Percentiles rank a stretch among this genome's conserved stretches.
Evolutionary conservation across 306 rosid genomes (phyloP).

Genomic region (Rubus parviflorus): DNA sequence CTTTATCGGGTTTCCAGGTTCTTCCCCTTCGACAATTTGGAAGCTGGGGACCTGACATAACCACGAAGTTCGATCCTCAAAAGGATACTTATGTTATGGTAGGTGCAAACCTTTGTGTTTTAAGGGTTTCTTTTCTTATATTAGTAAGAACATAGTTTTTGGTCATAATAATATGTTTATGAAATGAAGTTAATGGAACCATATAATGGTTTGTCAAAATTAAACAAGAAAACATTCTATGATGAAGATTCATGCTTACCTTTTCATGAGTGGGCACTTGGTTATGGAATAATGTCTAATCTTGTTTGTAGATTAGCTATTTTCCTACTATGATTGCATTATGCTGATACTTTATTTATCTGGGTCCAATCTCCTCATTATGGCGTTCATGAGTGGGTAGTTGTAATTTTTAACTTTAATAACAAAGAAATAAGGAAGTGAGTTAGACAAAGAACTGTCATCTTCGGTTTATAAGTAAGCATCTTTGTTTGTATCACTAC

Average conservation of each 20-base stretch:
- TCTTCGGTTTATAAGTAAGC: background rate
- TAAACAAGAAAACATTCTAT: background rate
- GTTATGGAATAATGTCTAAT: background rate
- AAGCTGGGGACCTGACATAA: constrained; percentile 87
- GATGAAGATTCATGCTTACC: background rate
- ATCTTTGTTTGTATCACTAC: background rate
- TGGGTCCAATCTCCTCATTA: background rate
- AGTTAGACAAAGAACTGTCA: background rate
- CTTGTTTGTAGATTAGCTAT: background rate
- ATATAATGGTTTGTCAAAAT: background rate
- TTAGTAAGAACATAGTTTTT: background rate
- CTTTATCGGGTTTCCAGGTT: constrained; percentile 80
- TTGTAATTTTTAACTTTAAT: background rate
- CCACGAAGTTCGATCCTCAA: constrained; percentile 61
- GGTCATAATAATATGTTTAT: background rate
- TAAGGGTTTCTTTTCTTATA: background rate
- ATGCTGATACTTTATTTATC: background rate
- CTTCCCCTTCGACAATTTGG: constrained; percentile 91
- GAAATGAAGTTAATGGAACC: background rate
- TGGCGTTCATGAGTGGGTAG: background rate
- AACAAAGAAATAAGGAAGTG: background rate
- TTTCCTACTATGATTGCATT: background rate
- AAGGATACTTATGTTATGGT: constrained; percentile 89
- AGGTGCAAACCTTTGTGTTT: constrained; percentile 20
- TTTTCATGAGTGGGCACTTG: background rate